Evolutionary conservation across 495 filamentous ascomycete genomes (phyloP), one percentile per base, ranked within the genome.

Genomic region (Podospora pseudoanserina): DNA sequence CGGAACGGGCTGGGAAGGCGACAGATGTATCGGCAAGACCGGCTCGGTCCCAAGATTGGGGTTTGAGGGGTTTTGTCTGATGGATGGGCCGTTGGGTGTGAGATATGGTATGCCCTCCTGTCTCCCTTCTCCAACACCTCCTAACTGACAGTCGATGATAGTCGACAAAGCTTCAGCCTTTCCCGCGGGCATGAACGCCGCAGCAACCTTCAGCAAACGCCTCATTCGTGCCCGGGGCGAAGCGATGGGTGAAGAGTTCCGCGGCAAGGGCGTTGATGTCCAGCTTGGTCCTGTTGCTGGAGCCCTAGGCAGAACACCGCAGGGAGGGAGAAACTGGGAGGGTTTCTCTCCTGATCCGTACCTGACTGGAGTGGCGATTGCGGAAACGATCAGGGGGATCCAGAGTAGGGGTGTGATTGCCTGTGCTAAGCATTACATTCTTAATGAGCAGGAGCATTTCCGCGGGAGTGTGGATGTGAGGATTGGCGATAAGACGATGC

Each of bases 21-120:
- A 89, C 67, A 77, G 82, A 68, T 96, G 92, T 75, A 90, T 95
- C 13, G 93, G 93, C 53, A 88, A 93, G 66, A 88, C 85, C 26
- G 89, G 88, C 3, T 77, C 85, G 19, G 78, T 86, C 20, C 76
- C 77, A 1, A 67, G 83, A 49, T 66, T 85, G 5, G 75, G 75
- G 18, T 85, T 86, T 65, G 63, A 76, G n/a, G 80, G 78, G 23
- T 69, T 86, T 19, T 86, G 83, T 69, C 68, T 84, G 1, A 75
- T 82, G 70, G 83, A 86, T 72, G 83, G 83, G 3, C 83, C 84
- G 18, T 71, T 84, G 18, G 82, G 82, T 5, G 77, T 84, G 18
- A 65, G 80, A 61, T 81, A 81, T 65, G 79, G 39, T 49, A 49
- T 49, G 39, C 39, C 39, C 5, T 39, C 11, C 34, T 23, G 23